phyloP scores from a whole-genome alignment of 257 asterid genomes.

The Nicotiana sylvestris region DNA sequence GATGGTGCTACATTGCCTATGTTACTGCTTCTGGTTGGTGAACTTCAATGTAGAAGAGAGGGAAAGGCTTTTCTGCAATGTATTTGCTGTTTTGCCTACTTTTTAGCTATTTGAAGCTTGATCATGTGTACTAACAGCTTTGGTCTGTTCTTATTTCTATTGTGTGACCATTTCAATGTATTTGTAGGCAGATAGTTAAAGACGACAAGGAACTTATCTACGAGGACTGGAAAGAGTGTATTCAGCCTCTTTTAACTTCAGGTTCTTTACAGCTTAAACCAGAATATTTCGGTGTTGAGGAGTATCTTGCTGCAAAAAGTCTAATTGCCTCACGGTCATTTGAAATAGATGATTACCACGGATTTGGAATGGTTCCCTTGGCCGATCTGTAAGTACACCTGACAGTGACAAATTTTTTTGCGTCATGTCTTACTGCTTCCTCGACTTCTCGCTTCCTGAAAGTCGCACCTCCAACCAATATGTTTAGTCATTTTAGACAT shows the following conservation, averaged over 20 bases:
- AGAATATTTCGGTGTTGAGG: conserved; percentile 51
- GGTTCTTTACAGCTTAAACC: conserved; percentile 43
- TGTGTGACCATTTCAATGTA: conserved; percentile 10
- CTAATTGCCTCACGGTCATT: conserved; percentile 81
- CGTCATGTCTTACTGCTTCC: conserved; percentile 6
- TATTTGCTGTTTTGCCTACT: not conserved
- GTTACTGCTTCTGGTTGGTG: conserved; percentile 8
- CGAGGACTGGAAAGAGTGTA: conserved; percentile 85
- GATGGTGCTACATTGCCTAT: not conserved
- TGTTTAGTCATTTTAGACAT: too few relatives aligned
- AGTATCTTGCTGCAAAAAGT: conserved; percentile 76
- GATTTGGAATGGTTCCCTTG: conserved; percentile 93
- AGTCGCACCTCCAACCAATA: too few relatives aligned
- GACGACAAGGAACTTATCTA: conserved; percentile 69
- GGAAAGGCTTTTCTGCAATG: not conserved
- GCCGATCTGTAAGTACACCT: conserved; percentile 83
- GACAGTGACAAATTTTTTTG: not conserved
- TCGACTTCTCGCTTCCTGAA: not conserved
- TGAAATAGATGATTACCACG: conserved; percentile 72
- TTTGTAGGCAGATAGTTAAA: conserved; percentile 64
- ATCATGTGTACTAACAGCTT: not conserved
- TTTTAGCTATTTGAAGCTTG: not conserved
- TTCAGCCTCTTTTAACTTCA: conserved; percentile 52
- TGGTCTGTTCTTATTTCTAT: not conserved
- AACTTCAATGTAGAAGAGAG: not conserved